A percentile compares a stretch with the other conserved stretches of the same genome.
These are phyloP conservation scores for Polygonum aviculare DNA, from an alignment of 148 eudicot genomes.

Conservation along the genomic window DNA sequence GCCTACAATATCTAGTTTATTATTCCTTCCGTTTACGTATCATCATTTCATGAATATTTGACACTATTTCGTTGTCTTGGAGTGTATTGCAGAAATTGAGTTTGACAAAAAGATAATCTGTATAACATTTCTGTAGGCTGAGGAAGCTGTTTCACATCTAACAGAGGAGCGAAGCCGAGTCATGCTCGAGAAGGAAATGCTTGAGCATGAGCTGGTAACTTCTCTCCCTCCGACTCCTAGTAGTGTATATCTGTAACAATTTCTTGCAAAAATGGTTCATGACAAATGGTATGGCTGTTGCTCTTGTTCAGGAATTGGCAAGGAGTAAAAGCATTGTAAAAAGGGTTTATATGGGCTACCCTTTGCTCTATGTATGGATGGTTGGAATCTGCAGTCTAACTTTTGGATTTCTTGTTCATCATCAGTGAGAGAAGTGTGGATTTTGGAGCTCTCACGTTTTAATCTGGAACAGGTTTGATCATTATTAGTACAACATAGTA, in stretches of 20 bases:
- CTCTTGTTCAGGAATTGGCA: constrained; percentile 31
- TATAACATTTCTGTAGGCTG: constrained; percentile 33
- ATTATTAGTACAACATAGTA: not conserved
- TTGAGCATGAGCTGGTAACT: constrained; percentile 51
- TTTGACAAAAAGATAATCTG: not conserved
- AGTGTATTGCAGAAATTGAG: too few relatives aligned
- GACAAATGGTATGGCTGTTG: not conserved
- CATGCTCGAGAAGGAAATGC: constrained; percentile 35
- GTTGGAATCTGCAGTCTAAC: constrained; percentile 40
- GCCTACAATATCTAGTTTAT: not conserved
- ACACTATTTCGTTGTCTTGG: too few relatives aligned
- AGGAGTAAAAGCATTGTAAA: constrained; percentile 21
- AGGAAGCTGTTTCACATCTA: constrained; percentile 30
- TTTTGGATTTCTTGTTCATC: constrained; percentile 38
- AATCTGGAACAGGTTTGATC: not conserved
- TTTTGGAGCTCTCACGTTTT: too few relatives aligned
- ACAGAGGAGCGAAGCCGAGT: constrained; percentile 35
- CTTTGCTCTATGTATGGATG: constrained; percentile 48
- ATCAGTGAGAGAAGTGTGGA: not conserved
- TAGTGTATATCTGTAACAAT: not conserved
- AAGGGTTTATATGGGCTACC: constrained; percentile 43
- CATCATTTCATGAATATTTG: not conserved
- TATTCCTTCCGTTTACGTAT: not conserved
- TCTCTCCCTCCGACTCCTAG: not conserved
- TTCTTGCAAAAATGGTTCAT: not conserved